Base-by-base conservation (phyloP, 495 filamentous ascomycete genomes). In the Opeltia flavorubescens region DNA sequence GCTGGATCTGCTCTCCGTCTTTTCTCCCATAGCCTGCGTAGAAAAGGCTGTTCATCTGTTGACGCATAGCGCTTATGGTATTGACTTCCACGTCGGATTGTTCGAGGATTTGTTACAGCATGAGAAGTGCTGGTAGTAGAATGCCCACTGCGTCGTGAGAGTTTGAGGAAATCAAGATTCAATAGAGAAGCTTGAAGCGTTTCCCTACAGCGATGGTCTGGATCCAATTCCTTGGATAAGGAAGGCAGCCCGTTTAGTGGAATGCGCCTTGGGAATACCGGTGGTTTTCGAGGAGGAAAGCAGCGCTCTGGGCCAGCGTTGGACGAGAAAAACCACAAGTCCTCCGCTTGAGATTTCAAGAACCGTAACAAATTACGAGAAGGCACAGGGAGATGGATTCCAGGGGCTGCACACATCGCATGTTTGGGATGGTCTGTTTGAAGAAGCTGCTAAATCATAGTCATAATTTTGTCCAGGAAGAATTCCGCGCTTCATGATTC, bases 291-390 rank as follows among this genome's bases (percentile, higher is more conserved):
- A 25, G 11, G 1, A 23, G 18, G 21, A 26, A 13, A 21, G 9
- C 18, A 21, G 4, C 13, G 38, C 12, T 9, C 9, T n/a, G 30
- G 1, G 13, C 11, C 15, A 11, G 44, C 1, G 51, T 64, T 69
- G 11, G 64, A 55, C 24, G 58, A 67, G 62, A 77, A 72, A 52
- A 71, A 72, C 46, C 60, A 66, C 12, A 65, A 44, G 39, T 63
- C 64, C 44, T 78, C 73, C 21, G 75, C 71, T 59, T 83, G 80
- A 28, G 66, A 67, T 43, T 71, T 72, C 31, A 85, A 64, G 48
- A 78, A 84, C 29, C 70, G 74, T 49, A 85, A 65, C 7, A 83
- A 64, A 27, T 67, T 65, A 35, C 67, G 58, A 28, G 80, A 84
- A 20, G 81, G 80, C 35, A 67, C 72, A 39, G 58, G 46, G 21